Base-by-base conservation (phyloP, 1,284 basidiomycete genomes). In the Marasmius fiardii region DNA sequence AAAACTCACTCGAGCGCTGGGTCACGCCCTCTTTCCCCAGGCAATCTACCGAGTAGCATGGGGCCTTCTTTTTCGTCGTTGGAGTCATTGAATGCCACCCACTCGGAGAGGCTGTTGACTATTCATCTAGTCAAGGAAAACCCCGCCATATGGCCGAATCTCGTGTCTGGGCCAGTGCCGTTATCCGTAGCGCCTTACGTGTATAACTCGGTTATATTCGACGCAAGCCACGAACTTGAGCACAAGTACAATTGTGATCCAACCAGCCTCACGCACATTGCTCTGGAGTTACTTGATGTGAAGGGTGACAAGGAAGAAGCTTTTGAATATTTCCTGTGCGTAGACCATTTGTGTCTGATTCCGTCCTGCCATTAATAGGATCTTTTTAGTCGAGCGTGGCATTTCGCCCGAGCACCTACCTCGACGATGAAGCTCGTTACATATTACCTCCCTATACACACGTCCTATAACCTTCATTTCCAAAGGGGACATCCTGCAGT, bases 181-280 rank as follows among this genome's bases (percentile, higher is more conserved):
- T 78, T 82, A 51, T 69, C 77, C 11, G 66, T 88, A 7, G 80
- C 83, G 0, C 78, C 83, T 4, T 72, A 68, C 55, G 66, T 78
- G 11, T 66, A 78, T 8, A 79, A 82, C 55, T 81, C 84, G 0
- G 73, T 81, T 50, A 69, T 80, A 11, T 75, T 81, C 61, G 74
- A 82, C 52, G 68, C 75, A 28, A 79, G 77, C 58, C 65, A 76
- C 43, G 80, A 82, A 37, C 70, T 75, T 21, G 85, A 86, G 57
- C 75, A 80, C 52, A 77, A 79, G 61, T 91, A 88, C 62, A 90
- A 91, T 61, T 89, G 91, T 85, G 88, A 92, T 65, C 84, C 89
- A 1, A 91, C 89, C 12, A 90, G 88, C 66, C 71, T 92, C 23
- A 81, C 85, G 1, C 69, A 90, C 51, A 77, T 83, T 54, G 88